Base-by-base conservation (phyloP, 78 protist species). In the Protostelium mycophagum region DNA sequence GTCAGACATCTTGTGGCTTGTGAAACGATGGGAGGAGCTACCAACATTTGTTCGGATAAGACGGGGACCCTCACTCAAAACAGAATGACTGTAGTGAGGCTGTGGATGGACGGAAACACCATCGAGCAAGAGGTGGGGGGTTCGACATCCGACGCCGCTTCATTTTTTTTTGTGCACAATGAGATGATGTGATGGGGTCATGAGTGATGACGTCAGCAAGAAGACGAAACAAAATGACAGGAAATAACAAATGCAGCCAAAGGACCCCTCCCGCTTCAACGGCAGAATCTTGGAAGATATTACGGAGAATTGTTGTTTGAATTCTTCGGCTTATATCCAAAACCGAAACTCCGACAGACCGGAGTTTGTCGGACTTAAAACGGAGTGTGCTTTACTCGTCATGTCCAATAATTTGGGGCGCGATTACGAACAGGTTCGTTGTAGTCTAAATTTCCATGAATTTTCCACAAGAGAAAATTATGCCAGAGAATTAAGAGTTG, bases 1-100 rank as follows among this genome's bases (percentile, higher is more conserved):
- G 99, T 99, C 1, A 94, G 99, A 25, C 91, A 91, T 25, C 94
- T 99, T 28, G 88, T 73, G 34, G 97, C 99, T 0, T 97, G 99
- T 93, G 99, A 98, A 90, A 96, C 97, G 51, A 98, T 98, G 99
- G 97, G 98, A 29, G 38, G 89, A 39, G 97, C 94, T 1, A 97
- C 98, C 28, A n/a, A 87, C 88, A 96, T 96, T 28, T 94, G 97
- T 38, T 87, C 93, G 0, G 98, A 96, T 83, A 96, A 95, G 95
- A 95, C 98, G 28, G 98, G 98, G 28, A 93, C 96, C 1, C 89
- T 96, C 0, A 96, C 98, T 0, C 86, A 95, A 36, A 91, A 93
- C 38, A 37, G 39, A 31, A 95, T 96, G 97, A 91, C 92, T 16
- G 96, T 96, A 1, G 94, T 87, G 1, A 28, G 88, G 28, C 88